Percentiles rank a stretch among this genome's conserved stretches.
Conservation (phyloP, 352 stramenopile species). For the Plasmopara muralis region DNA sequence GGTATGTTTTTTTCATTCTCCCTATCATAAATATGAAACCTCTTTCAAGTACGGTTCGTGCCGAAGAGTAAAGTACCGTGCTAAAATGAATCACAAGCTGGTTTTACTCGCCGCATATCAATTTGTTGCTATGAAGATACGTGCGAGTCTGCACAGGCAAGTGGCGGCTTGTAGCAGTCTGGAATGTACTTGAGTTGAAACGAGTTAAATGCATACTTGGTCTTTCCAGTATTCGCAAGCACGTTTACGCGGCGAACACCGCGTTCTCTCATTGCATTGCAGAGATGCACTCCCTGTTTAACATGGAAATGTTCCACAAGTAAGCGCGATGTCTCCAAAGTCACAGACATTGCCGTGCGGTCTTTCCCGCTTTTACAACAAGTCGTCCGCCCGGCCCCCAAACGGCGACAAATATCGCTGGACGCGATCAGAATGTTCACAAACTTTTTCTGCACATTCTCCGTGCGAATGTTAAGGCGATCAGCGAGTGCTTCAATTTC, state of each 20-base stretch:
- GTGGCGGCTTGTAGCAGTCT: conserved; percentile 86
- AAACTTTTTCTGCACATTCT: conserved; percentile 79
- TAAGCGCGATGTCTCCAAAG: conserved; percentile 91
- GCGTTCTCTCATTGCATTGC: conserved; percentile 80
- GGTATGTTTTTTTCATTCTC: too few relatives aligned
- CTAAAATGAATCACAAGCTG: not conserved
- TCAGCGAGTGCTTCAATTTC: conserved; percentile 52
- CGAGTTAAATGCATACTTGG: conserved; percentile 96
- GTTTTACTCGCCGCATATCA: not conserved
- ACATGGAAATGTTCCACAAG: conserved; percentile 85
- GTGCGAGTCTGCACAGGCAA: conserved; percentile 70
- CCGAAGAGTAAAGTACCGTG: too few relatives aligned
- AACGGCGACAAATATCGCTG: conserved; percentile 81
- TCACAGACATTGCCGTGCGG: conserved; percentile 96
- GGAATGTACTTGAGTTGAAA: conserved; percentile 97
- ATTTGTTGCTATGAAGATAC: conserved; percentile 49
- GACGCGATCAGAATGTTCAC: conserved; percentile 84
- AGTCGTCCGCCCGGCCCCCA: conserved; percentile 88
- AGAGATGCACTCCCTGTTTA: conserved; percentile 79
- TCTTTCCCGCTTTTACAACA: conserved; percentile 98
- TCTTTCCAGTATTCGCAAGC: conserved; percentile 81
- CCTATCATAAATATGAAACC: too few relatives aligned
- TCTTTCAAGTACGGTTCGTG: too few relatives aligned
- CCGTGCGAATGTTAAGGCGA: conserved; percentile 53
- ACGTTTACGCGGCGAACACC: conserved; percentile 81